A percentile compares a stretch with the other conserved stretches of the same genome.
Evolutionary conservation across 306 rosid species (phyloP).

Genomic region (Urtica urens): DNA sequence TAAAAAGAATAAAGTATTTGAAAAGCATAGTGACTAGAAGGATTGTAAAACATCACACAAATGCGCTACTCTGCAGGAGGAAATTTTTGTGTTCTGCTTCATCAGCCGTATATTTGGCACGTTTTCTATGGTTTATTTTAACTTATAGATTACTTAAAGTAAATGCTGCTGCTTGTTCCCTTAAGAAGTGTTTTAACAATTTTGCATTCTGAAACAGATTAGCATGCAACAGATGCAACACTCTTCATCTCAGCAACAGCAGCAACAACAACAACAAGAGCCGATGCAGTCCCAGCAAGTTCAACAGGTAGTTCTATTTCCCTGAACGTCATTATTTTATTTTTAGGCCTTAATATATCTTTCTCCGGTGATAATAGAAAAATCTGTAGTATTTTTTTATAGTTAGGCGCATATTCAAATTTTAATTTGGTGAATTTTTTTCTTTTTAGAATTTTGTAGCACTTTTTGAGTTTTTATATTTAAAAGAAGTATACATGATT

Average conservation of each 20-base stretch:
- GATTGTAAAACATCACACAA: no score
- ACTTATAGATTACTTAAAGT: neutral
- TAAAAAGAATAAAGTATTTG: no score
- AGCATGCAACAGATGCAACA: constrained; percentile 74
- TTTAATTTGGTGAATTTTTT: neutral
- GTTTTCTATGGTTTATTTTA: no score
- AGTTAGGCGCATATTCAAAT: no score
- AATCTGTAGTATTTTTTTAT: neutral
- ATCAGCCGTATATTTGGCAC: no score
- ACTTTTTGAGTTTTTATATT: no score
- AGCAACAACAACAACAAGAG: constrained; percentile 66
- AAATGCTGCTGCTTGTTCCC: neutral
- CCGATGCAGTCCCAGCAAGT: constrained; percentile 75
- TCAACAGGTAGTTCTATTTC: constrained; percentile 46
- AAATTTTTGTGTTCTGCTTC: neutral
- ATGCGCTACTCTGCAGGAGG: no score
- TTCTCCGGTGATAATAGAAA: neutral
- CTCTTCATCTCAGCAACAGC: constrained; percentile 61
- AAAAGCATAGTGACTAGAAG: no score
- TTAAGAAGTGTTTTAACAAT: neutral
- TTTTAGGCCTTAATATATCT: constrained; percentile 1
- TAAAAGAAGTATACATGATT: no score
- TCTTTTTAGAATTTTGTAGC: neutral
- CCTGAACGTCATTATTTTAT: neutral
- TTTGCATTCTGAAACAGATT: constrained; percentile 38